Conservation (phyloP, 371 early-diverging fungal genomes). For the Agmasoma carcini region DNA sequence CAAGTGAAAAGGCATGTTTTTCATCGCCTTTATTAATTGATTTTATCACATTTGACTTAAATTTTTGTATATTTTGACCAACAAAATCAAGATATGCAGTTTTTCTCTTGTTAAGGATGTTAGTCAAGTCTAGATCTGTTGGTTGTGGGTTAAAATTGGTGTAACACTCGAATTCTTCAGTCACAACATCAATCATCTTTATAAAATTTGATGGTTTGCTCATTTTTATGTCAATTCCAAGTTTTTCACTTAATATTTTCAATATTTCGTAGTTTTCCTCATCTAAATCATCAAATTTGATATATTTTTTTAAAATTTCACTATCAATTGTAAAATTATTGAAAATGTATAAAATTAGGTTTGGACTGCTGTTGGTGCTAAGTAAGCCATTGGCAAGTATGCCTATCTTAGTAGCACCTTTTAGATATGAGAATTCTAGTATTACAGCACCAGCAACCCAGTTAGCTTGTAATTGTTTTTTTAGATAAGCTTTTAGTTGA, state of each 20-base stretch:
- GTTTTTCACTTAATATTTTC: not conserved
- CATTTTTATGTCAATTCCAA: not conserved
- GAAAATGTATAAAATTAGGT: not conserved
- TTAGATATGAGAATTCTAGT: too few relatives aligned
- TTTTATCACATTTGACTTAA: not conserved
- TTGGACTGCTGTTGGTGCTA: not conserved
- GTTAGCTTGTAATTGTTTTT: too few relatives aligned
- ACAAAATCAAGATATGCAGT: too few relatives aligned
- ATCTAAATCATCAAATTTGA: not conserved
- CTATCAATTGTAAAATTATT: not conserved
- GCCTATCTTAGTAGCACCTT: too few relatives aligned
- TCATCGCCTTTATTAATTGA: not conserved
- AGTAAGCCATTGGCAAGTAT: too few relatives aligned
- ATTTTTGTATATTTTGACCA: too few relatives aligned
- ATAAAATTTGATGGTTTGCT: not conserved
- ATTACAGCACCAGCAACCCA: too few relatives aligned
- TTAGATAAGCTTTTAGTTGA: too few relatives aligned
- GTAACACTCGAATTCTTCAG: conserved; percentile 4
- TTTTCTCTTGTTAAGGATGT: too few relatives aligned
- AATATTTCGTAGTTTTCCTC: conserved; percentile 5
- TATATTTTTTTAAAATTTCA: not conserved
- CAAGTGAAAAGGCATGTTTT: not conserved
- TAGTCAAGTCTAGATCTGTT: too few relatives aligned
- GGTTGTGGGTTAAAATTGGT: not conserved
- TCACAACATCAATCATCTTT: not conserved